phyloP scores from a whole-genome alignment of 306 rosid species.

The Cucumis hystrix region DNA sequence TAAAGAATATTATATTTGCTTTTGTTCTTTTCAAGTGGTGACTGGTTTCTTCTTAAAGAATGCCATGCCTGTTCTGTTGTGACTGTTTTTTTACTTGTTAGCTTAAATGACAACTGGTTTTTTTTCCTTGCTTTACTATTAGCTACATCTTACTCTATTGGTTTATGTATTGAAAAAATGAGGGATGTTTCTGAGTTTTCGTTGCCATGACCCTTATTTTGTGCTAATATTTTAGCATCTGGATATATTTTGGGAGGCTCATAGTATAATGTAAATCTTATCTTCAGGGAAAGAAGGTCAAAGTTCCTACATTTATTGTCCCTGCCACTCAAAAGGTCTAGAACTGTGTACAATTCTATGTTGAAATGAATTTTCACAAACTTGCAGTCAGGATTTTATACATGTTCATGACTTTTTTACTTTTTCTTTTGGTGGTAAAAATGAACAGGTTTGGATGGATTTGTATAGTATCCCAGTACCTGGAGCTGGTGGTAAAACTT shows the following conservation, averaged over 20 bases:
- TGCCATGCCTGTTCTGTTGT: not conserved
- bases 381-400: not conserved
- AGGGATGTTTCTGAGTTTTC: not conserved
- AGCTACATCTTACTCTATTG: not conserved
- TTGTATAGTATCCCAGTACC: constrained; percentile 64
- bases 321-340: constrained; percentile 98
- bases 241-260: not conserved
- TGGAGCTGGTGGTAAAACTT: constrained; percentile 91
- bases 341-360: not conserved
- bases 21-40: not conserved
- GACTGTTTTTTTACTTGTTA: not conserved
- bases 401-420: not conserved
- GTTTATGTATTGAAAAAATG: not conserved
- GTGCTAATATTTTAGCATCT: not conserved
- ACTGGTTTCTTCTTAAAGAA: not conserved
- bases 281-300: constrained; percentile 76
- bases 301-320: constrained; percentile 95
- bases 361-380: not conserved
- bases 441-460: constrained; percentile 85
- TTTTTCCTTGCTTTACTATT: not conserved
- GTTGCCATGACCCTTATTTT: not conserved
- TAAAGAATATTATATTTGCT: not conserved
- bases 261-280: not conserved
- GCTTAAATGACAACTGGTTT: not conserved
- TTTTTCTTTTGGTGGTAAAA: not conserved